Evolutionary conservation across 1,284 basidiomycete genomes (phyloP), one percentile per base, ranked within the genome.

Genomic region (Cutaneotrichosporon arboriforme): DNA sequence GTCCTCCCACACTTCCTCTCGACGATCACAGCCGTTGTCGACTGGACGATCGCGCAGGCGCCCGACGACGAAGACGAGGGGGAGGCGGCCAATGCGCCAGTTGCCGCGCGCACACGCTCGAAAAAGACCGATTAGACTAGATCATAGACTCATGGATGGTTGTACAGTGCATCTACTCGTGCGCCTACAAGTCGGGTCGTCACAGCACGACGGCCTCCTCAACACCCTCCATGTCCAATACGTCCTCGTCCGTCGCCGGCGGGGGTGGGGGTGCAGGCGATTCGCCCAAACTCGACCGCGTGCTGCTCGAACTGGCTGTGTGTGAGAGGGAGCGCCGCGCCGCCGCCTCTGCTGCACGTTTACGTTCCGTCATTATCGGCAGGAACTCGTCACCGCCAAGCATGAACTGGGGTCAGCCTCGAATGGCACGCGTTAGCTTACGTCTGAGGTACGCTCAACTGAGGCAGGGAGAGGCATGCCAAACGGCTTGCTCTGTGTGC

Each of bases 141-240:
- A 23, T 22, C 5, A 17, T 47, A 35, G 36, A 47, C 22, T n/a
- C n/a, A n/a, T n/a, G n/a, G 8, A 23, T 15, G 23, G 12, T 38
- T 23, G 36, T 34, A 17, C 34, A 22, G 20, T 41, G 17, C 20
- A 20, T 14, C 22, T 41, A 23, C 12, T n/a, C n/a, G n/a, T n/a
- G n/a, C n/a, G n/a, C n/a, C 7, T 31, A 31, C 26, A 31, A 31
- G 26, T 7, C 9, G 13, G 35, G 40, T 9, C 10, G 42, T n/a
- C 35, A 46, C 23, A 51, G 36, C 23, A 57, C 48, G 21, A 53
- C 52, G 2, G 51, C 55, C 41, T 31, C 46, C 37, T 57, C 55
- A 8, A 57, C 55, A 37, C 55, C 55, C 22, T 57, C 55, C 45
- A 57, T 43, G 39, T 57, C 55, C 10, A 42, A 23, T 42, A 48